Base-by-base conservation (phyloP, 345 rosid genomes). In the Pugionium cornutum region DNA sequence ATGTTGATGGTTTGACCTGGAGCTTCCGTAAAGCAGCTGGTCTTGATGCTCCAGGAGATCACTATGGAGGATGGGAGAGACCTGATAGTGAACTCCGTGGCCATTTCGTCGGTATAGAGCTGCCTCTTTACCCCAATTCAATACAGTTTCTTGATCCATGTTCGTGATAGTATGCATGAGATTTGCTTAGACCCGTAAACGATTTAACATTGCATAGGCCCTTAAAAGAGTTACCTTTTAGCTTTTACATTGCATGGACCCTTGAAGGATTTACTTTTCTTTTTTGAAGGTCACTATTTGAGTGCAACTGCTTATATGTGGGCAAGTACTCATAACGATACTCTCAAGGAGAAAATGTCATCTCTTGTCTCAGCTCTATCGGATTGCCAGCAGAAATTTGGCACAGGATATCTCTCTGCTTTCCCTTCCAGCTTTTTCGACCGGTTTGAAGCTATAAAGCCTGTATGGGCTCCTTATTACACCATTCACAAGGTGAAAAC, bases 391-490 rank as follows among this genome's bases (percentile, higher is more conserved):
- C 74, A 85, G 73, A 85, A 89, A 76, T 32, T 81, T 34, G 95
- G 89, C 26, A 64, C 86, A 0, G 97, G 99, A 5, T 89, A 92
- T 81, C 99, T 92, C 48, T 92, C 96, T 50, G 99, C 99, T 68
- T 92, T 92, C 70, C 96, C 97, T 2, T 69, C 83, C 1, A 96
- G 86, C 68, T 72, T 52, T 27, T 92, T 89, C 62, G 97, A 92
- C 62, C 87, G 97, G 5, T 83, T 89, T 49, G 96, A 89, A 75
- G 92, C 89, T 66, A 53, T 92, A 50, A 69, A 66, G 49, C 89
- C 89, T 34, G 97, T 94, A 3, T 94, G 99, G 97, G 99, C 99
- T 69, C 97, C 99, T 9, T 94, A 94, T 72, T 94, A 94, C 73
- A 94, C 97, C 51, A 85, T 94, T 64, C 97, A 94, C 82, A 94